phyloP scores from a whole-genome alignment of 306 rosid genomes.

The Acacia melanoxylon region DNA sequence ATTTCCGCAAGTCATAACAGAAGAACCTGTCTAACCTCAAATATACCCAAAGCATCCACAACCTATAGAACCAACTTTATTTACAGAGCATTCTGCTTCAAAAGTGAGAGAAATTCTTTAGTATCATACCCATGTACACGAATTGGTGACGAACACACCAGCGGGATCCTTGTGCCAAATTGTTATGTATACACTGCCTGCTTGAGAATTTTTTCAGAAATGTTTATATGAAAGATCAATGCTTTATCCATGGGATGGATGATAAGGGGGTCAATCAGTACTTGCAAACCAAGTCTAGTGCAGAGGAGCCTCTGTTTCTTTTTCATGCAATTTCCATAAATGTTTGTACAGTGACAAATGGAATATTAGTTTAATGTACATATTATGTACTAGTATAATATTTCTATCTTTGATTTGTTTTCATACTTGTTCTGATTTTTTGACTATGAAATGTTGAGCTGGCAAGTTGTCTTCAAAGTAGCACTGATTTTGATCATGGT shows the following conservation, averaged over 20 bases:
- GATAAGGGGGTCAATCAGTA: not conserved
- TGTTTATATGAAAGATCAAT: not conserved
- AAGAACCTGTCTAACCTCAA: not conserved
- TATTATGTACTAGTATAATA: constrained; percentile 6
- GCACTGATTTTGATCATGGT: not conserved
- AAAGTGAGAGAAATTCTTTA: not conserved
- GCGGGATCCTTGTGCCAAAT: not conserved
- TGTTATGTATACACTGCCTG: not conserved
- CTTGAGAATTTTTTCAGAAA: not conserved
- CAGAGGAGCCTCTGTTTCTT: not conserved
- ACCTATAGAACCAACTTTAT: constrained; percentile 11
- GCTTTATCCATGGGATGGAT: not conserved
- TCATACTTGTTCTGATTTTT: not conserved
- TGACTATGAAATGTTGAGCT: not conserved
- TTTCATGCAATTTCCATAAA: not conserved
- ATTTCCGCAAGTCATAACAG: constrained; percentile 18
- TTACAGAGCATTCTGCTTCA: constrained; percentile 19
- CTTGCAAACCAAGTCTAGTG: constrained; percentile 8
- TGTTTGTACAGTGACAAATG: not conserved
- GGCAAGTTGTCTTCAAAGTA: not conserved
- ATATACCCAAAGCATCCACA: not conserved
- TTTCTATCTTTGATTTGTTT: not conserved
- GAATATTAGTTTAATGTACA: constrained; percentile 19
- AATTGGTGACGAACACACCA: not conserved
- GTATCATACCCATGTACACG: not conserved